Evolutionary conservation across 108 stramenopile species (phyloP).

Genomic region (Asterionellopsis glacialis): DNA sequence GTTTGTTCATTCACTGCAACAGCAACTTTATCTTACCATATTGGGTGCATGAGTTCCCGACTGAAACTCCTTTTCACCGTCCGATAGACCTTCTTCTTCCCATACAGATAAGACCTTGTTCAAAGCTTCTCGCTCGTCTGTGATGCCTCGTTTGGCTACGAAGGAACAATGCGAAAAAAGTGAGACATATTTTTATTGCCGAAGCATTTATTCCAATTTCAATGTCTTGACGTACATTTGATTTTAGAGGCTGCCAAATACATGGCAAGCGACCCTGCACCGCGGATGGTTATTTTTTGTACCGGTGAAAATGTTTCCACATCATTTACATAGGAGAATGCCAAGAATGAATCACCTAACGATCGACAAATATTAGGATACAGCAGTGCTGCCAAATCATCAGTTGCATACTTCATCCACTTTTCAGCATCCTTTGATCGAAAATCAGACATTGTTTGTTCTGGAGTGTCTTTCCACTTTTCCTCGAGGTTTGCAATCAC

Average conservation of each 20-base stretch:
- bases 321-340: constrained; percentile 81
- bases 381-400: constrained; percentile 78
- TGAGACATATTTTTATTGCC: background rate
- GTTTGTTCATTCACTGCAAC: constrained; percentile 47
- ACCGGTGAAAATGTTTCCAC: constrained; percentile 45
- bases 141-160: constrained; percentile 66
- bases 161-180: background rate
- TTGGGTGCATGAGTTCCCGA: constrained; percentile 18
- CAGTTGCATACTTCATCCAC: constrained; percentile 76
- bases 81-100: constrained; percentile 44
- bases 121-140: constrained; percentile 71
- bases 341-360: constrained; percentile 59
- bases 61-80: constrained; percentile 26
- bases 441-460: constrained; percentile 30
- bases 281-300: constrained; percentile 59
- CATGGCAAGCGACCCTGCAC: constrained; percentile 82
- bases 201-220: background rate
- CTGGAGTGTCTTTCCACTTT: constrained; percentile 6
- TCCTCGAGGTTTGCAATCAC: constrained; percentile 17
- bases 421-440: constrained; percentile 38
- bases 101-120: constrained; percentile 48
- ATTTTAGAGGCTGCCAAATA: constrained; percentile 84
- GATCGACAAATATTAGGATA: constrained; percentile 90
- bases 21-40: constrained; percentile 2
- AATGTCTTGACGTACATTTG: constrained; percentile 55